A percentile compares a stretch with the other conserved stretches of the same genome.
Evolutionary conservation across 257 asterid genomes (phyloP).

Genomic region (Solanum okadae): DNA sequence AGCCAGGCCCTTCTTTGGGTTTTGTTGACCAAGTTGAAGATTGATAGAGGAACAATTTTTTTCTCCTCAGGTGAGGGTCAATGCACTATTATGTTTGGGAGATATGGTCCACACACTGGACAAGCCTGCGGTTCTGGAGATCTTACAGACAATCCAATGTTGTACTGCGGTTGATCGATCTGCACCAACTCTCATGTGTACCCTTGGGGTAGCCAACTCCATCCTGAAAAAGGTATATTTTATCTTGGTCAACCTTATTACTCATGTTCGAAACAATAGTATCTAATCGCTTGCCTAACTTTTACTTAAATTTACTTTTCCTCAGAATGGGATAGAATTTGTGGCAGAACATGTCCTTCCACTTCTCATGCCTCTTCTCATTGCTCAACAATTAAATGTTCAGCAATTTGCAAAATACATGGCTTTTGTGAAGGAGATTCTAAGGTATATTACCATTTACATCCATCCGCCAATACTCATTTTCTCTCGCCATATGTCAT

Average conservation of each 20-base stretch:
- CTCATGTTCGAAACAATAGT: neutral
- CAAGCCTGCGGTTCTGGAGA: constrained; percentile 60
- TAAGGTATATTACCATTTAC: constrained; percentile 38
- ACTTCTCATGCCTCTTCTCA: constrained; percentile 73
- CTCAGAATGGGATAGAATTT: constrained; percentile 88
- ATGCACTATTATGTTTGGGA: constrained; percentile 76
- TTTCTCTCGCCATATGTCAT: neutral
- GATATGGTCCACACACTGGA: constrained; percentile 91
- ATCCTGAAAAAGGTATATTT: constrained; percentile 72
- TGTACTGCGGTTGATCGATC: constrained; percentile 98
- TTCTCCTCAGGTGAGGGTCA: constrained; percentile 85
- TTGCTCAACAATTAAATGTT: constrained; percentile 86
- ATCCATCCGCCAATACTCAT: neutral
- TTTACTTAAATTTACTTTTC: constrained; percentile 10
- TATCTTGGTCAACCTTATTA: neutral
- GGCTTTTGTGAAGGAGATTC: constrained; percentile 83
- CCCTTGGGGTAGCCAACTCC: constrained; percentile 91
- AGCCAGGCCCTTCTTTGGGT: neutral
- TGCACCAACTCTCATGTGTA: constrained; percentile 99
- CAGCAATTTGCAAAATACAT: constrained; percentile 97
- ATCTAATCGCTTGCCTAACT: neutral
- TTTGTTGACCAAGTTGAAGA: neutral
- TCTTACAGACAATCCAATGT: constrained; percentile 82
- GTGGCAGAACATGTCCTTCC: constrained; percentile 88
- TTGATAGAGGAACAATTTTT: neutral